These are phyloP conservation scores for Diaporthe eres DNA, from an alignment of 2,329 filamentous ascomycete species.

Conservation along the genomic window DNA sequence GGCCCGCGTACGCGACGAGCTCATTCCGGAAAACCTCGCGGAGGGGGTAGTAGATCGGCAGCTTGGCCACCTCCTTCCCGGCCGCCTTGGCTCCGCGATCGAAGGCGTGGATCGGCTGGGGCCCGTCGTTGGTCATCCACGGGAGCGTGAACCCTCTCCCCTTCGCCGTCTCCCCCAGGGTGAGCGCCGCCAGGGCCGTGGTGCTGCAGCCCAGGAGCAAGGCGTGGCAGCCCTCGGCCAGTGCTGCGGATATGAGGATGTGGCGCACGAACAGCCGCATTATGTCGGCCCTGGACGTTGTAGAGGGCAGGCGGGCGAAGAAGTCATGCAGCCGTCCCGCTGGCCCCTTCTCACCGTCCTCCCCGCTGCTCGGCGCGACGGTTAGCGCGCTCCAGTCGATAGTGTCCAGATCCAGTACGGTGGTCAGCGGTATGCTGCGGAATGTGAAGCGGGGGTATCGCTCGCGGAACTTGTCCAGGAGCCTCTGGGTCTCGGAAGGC, in stretches of 20 bases:
- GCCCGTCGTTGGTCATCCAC: slow-evolving; percentile 85
- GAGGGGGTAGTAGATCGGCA: slow-evolving; percentile 80
- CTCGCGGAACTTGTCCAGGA: slow-evolving; percentile 68
- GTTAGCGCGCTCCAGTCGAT: slow-evolving; percentile 69
- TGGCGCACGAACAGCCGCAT: slow-evolving; percentile 78
- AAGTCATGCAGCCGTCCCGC: slow-evolving; percentile 66
- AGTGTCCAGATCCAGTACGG: slow-evolving; percentile 66
- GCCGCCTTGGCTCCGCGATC: background rate
- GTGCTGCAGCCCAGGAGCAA: slow-evolving; percentile 90
- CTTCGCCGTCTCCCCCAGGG: slow-evolving; percentile 90
- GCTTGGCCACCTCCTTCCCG: slow-evolving; percentile 3
- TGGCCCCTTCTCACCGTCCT: slow-evolving; percentile 42
- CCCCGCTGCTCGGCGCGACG: slow-evolving; percentile 40
- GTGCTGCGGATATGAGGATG: slow-evolving; percentile 77
- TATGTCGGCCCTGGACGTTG: slow-evolving; percentile 83
- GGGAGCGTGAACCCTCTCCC: slow-evolving; percentile 88
- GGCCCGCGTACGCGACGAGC: slow-evolving; percentile 74
- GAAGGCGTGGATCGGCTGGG: slow-evolving; percentile 52
- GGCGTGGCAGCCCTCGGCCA: slow-evolving; percentile 72
- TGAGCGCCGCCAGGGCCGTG: slow-evolving; percentile 87
- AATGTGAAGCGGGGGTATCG: slow-evolving; percentile 78
- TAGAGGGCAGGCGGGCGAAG: slow-evolving; percentile 75
- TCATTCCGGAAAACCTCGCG: slow-evolving; percentile 90
- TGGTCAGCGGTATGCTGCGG: slow-evolving; percentile 73
- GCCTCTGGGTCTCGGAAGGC: slow-evolving; percentile 45